phyloP scores from a whole-genome alignment of 2,329 filamentous ascomycete genomes.

The Cladosporium velox region DNA sequence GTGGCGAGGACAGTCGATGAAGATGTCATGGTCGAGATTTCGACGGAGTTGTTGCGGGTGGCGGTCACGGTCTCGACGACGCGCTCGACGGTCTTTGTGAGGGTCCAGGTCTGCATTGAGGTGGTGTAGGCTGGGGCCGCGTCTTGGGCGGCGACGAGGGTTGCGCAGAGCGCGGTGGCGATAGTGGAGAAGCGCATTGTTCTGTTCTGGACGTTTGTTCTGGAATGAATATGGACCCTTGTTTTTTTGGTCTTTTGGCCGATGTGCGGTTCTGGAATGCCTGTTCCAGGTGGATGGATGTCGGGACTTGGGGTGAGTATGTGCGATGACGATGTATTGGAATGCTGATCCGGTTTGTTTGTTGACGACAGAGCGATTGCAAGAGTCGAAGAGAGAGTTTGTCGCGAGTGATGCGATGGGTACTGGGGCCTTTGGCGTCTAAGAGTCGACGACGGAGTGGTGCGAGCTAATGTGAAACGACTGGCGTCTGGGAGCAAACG shows the following conservation, averaged over 20 bases:
- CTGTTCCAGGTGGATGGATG: conserved; percentile 13
- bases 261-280: conserved; percentile 7
- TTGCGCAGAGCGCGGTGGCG: conserved; percentile 25
- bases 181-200: conserved; percentile 32
- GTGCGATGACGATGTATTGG: conserved; percentile 17
- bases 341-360: conserved; percentile 20
- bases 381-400: conserved; percentile 6
- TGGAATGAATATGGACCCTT: conserved; percentile 2
- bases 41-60: conserved; percentile 24
- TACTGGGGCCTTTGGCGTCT: neutral
- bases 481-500: conserved; percentile 14
- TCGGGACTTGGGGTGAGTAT: neutral
- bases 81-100: conserved; percentile 32
- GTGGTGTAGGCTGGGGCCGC: conserved; percentile 20
- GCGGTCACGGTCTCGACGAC: conserved; percentile 33
- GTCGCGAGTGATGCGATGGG: neutral
- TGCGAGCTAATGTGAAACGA: conserved; percentile 19
- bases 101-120: conserved; percentile 30
- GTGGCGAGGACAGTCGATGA: neutral
- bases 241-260: neutral
- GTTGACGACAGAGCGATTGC: conserved; percentile 11
- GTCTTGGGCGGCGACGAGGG: conserved; percentile 22
- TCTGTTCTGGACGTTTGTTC: neutral
- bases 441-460: neutral
- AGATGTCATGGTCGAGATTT: neutral